phyloP scores from a whole-genome alignment of 495 filamentous ascomycete species.

The Symbiotaphrina buchneri region DNA sequence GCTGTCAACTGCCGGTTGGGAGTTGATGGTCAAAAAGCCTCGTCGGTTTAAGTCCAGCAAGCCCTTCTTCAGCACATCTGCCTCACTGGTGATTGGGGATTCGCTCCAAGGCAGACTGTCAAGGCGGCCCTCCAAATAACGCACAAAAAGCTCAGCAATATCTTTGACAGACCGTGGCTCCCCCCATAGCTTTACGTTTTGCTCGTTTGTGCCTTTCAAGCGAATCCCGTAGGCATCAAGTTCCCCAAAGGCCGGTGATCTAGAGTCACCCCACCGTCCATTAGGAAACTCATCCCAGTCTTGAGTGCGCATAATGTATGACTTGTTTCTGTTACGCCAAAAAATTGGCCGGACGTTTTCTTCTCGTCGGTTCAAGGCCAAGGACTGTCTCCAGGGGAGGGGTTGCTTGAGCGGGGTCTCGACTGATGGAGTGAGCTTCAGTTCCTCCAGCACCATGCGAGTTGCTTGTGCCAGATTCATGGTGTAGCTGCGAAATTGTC shows the following conservation, averaged over 20 bases:
- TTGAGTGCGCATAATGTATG: conserved; percentile 84
- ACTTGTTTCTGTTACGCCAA: conserved; percentile 93
- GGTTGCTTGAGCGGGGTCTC: conserved; percentile 58
- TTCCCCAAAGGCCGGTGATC: conserved; percentile 93
- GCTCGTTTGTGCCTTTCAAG: conserved; percentile 89
- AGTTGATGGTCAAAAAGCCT: conserved; percentile 90
- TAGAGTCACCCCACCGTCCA: conserved; percentile 93
- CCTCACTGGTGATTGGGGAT: conserved; percentile 59
- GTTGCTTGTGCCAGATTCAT: conserved; percentile 97
- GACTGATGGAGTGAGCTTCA: conserved; percentile 54
- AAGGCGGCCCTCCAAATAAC: conserved; percentile 59
- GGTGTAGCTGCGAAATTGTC: conserved; percentile 42
- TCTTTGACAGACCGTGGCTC: conserved; percentile 58
- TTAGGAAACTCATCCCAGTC: conserved; percentile 99
- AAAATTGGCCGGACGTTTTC: conserved; percentile 98
- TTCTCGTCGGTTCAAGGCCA: conserved; percentile 63
- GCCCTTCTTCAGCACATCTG: conserved; percentile 48
- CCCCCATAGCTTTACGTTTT: conserved; percentile 91
- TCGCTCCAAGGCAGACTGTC: conserved; percentile 90
- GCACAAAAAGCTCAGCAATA: conserved; percentile 59
- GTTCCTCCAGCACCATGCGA: conserved; percentile 76
- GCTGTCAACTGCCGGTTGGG: conserved; percentile 89
- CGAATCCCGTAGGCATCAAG: conserved; percentile 91
- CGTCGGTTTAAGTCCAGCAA: conserved; percentile 65
- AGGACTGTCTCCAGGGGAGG: conserved; percentile 86